Percentiles rank a stretch among this genome's conserved stretches.
Evolutionary conservation across 2,329 filamentous ascomycete genomes (phyloP).

Genomic region (Stachybotrys chartarum): DNA sequence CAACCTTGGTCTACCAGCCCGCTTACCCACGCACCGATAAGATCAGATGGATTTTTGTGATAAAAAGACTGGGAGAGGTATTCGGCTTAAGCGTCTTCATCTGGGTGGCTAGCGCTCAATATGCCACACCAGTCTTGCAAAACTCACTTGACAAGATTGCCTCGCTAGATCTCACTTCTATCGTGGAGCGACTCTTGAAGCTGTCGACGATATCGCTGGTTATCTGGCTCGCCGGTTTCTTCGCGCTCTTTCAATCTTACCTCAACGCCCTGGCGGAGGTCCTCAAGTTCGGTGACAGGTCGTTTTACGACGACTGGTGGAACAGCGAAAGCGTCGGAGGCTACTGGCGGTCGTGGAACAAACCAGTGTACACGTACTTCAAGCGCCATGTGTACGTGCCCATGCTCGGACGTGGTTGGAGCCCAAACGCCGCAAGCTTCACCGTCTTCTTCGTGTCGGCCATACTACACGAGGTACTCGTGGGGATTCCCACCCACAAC

Average conservation of each 20-base stretch:
- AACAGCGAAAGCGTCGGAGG: slow-evolving; percentile 78
- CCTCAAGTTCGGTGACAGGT: slow-evolving; percentile 81
- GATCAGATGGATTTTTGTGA: slow-evolving; percentile 82
- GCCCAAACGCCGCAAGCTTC: slow-evolving; percentile 60
- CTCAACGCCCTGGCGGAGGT: slow-evolving; percentile 89
- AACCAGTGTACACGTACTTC: slow-evolving; percentile 95
- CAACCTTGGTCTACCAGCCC: slow-evolving; percentile 93
- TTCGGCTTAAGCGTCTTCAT: slow-evolving; percentile 78
- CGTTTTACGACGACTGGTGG: slow-evolving; percentile 99
- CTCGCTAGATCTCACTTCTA: slow-evolving; percentile 70
- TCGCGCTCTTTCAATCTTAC: slow-evolving; percentile 88
- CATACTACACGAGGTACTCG: slow-evolving; percentile 82
- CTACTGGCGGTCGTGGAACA: slow-evolving; percentile 98
- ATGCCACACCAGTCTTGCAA: slow-evolving; percentile 79
- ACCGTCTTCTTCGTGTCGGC: slow-evolving; percentile 86
- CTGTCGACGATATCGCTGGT: slow-evolving; percentile 90
- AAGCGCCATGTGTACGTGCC: slow-evolving; percentile 89
- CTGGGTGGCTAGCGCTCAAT: slow-evolving; percentile 92
- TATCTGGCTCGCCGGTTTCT: slow-evolving; percentile 97
- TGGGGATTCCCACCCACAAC: slow-evolving; percentile 92
- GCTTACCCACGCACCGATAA: slow-evolving; percentile 80
- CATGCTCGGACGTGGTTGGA: slow-evolving; percentile 77
- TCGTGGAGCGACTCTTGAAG: slow-evolving; percentile 87
- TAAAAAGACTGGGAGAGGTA: slow-evolving; percentile 74
- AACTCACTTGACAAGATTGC: slow-evolving; percentile 89